Evolutionary conservation across 805 yeast genomes (phyloP).

Genomic region (Candida michaelii): DNA sequence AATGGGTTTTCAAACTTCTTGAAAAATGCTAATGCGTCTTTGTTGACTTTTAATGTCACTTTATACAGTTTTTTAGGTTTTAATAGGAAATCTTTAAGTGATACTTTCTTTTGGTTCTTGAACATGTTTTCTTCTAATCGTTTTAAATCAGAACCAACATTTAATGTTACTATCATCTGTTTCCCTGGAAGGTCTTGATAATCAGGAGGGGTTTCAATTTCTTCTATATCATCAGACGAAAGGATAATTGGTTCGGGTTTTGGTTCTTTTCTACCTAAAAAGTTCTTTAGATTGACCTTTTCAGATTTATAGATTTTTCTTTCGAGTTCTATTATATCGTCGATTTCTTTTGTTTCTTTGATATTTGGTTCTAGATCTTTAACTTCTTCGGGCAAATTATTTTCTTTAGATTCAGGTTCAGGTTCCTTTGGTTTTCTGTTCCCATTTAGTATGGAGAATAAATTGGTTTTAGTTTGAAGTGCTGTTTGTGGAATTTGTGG

Average conservation of each 20-base stretch:
- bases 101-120: constrained; percentile 20
- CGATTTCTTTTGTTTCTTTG: neutral
- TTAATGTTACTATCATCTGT: constrained; percentile 3
- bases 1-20: constrained; percentile 29
- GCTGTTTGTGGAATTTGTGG: too few relatives aligned
- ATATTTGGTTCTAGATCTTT: too few relatives aligned
- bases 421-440: neutral
- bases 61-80: constrained; percentile 8
- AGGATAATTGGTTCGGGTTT: neutral
- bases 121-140: constrained; percentile 23
- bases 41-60: constrained; percentile 26
- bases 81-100: constrained; percentile 42
- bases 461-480: too few relatives aligned
- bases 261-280: constrained; percentile 9
- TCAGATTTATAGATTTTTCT: constrained; percentile 8
- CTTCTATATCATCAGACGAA: constrained; percentile 5
- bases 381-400: too few relatives aligned
- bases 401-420: neutral
- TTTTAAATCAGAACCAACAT: neutral
- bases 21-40: constrained; percentile 25
- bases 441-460: constrained; percentile 6
- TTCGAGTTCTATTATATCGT: constrained; percentile 6
- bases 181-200: neutral
- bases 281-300: constrained; percentile 9
- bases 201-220: constrained; percentile 1